Conservation (phyloP, 1,139 yeast genomes). For the Suhomyces chickasaworum region DNA sequence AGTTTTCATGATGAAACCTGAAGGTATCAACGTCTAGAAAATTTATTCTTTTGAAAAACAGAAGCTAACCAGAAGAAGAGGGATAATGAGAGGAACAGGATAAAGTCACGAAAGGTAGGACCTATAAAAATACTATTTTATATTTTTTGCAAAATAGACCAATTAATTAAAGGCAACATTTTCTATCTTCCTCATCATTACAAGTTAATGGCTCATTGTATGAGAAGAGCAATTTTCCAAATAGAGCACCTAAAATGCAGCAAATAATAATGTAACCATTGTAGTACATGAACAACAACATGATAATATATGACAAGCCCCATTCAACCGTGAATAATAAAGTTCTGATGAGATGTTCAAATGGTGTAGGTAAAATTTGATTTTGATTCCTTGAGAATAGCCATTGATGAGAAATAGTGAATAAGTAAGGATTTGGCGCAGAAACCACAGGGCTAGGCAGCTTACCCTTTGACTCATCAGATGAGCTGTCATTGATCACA, state of each 20-base stretch:
- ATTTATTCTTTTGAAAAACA: too few relatives aligned
- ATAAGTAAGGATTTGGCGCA: conserved; percentile 16
- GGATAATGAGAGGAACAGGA: too few relatives aligned
- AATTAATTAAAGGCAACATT: conserved; percentile 17
- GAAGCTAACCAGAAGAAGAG: too few relatives aligned
- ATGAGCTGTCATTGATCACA: conserved; percentile 1
- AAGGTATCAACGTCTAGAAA: too few relatives aligned
- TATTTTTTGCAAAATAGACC: too few relatives aligned
- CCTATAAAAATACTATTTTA: too few relatives aligned
- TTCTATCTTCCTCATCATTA: conserved; percentile 28
- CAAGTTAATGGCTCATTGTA: conserved; percentile 41
- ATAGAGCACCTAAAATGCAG: conserved; percentile 61
- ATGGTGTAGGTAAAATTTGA: conserved; percentile 36
- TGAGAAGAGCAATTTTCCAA: conserved; percentile 57
- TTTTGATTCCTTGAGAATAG: conserved; percentile 21
- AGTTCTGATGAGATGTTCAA: conserved; percentile 54
- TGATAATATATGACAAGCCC: conserved; percentile 64
- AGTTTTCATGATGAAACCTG: too few relatives aligned
- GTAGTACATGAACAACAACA: conserved; percentile 74
- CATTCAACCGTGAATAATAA: conserved; percentile 57
- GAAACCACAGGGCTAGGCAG: background rate
- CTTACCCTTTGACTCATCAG: conserved; percentile 6
- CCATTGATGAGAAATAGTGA: conserved; percentile 47
- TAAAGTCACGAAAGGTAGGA: too few relatives aligned
- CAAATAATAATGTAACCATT: conserved; percentile 68